These are phyloP conservation scores for Diaporthe ampelina DNA, from an alignment of 2,329 filamentous ascomycete genomes.

Conservation along the genomic window DNA sequence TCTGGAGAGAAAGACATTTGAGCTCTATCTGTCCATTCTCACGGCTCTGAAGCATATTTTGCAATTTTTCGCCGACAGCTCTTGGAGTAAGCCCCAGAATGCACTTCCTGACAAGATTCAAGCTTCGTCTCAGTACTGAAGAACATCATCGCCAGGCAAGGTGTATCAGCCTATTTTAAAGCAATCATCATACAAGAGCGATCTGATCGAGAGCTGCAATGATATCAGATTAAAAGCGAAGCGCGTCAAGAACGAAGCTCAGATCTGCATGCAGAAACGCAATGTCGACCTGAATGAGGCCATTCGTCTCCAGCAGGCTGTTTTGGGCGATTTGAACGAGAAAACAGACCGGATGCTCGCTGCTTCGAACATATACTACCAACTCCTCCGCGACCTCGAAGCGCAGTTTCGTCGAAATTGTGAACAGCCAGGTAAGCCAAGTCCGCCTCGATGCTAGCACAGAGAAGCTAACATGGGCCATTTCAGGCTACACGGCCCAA, in stretches of 20 bases:
- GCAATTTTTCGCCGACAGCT: not conserved
- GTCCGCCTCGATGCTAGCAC: not conserved
- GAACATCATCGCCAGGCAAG: not conserved
- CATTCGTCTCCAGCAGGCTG: not conserved
- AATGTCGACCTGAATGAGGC: not conserved
- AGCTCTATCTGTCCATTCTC: constrained; percentile 1
- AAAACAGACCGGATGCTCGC: not conserved
- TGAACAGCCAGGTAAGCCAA: not conserved
- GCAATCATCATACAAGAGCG: constrained; percentile 11
- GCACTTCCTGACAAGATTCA: not conserved
- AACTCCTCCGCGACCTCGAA: not conserved
- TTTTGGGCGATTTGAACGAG: not conserved
- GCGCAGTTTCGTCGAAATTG: not conserved
- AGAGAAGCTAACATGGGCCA: not conserved
- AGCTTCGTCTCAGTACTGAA: not conserved
- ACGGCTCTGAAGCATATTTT: not conserved
- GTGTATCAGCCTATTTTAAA: constrained; percentile 1
- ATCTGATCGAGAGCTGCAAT: not conserved
- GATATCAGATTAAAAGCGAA: not conserved
- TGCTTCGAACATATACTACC: not conserved
- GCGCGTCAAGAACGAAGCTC: constrained; percentile 4
- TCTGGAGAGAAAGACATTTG: not conserved
- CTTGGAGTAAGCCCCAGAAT: not conserved
- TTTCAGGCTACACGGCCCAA: not conserved
- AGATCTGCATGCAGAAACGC: constrained; percentile 12